Percentiles rank a stretch among this genome's conserved stretches.
phyloP scores from a whole-genome alignment of 2,329 filamentous ascomycete species.

The Aspergillus amoenus region DNA sequence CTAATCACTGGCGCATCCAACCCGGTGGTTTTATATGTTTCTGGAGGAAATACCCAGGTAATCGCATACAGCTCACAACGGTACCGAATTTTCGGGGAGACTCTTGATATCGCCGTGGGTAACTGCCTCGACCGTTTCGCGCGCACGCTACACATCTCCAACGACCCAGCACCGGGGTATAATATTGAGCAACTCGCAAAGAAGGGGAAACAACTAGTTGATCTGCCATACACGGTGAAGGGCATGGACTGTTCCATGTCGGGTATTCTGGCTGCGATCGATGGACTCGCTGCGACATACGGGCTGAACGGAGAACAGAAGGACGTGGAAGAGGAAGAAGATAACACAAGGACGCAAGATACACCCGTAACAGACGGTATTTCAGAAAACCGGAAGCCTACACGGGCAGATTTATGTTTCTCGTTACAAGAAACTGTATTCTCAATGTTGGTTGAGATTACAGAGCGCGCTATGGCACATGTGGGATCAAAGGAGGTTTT shows the following conservation, averaged over 20 bases:
- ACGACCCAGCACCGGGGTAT: constrained; percentile 94
- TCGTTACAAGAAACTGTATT: constrained; percentile 93
- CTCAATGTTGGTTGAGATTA: constrained; percentile 98
- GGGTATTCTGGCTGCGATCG: constrained; percentile 81
- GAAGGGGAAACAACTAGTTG: constrained; percentile 69
- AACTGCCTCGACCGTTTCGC: constrained; percentile 98
- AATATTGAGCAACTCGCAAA: constrained; percentile 96
- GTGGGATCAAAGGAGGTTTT: constrained; percentile 88
- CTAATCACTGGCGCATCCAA: constrained; percentile 87
- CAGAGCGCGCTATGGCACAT: constrained; percentile 96
- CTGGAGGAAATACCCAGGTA: constrained; percentile 94
- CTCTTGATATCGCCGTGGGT: constrained; percentile 93
- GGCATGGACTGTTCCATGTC: constrained; percentile 98
- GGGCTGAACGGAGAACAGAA: constrained; percentile 36
- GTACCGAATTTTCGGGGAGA: constrained; percentile 97
- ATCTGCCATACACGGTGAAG: constrained; percentile 94
- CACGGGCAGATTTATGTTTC: constrained; percentile 85
- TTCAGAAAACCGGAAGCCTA: constrained; percentile 51
- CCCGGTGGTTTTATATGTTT: constrained; percentile 94
- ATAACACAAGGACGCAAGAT: constrained; percentile 18
- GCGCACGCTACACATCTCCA: constrained; percentile 83
- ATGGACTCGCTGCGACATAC: constrained; percentile 67
- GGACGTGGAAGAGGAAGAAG: constrained; percentile 52
- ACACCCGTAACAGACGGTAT: constrained; percentile 23
- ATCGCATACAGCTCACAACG: constrained; percentile 93